Evolutionary conservation across 345 rosid species (phyloP).

Genomic region (Populus nigra): DNA sequence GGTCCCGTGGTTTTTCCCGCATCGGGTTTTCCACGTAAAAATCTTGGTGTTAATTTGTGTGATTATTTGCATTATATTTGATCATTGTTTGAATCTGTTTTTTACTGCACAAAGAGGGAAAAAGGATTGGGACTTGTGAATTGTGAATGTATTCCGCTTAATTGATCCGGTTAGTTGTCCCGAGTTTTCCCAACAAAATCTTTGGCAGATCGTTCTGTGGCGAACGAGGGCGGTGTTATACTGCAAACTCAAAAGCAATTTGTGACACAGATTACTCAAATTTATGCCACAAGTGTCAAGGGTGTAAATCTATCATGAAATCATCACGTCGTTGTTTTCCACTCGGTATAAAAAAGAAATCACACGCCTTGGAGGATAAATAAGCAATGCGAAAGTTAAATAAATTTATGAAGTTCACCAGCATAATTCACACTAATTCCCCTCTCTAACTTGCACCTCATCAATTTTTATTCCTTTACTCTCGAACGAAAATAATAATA

Average conservation of each 20-base stretch:
- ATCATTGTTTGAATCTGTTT: too few species aligned
- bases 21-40: too few species aligned
- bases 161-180: too few species aligned
- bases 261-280: conserved; percentile 40
- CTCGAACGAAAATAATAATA: too few species aligned
- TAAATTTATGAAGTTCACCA: background rate
- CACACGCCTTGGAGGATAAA: background rate
- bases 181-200: too few species aligned
- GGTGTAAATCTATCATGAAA: background rate
- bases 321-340: background rate
- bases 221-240: conserved; percentile 99
- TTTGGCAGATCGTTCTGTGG: conserved; percentile 81
- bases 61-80: too few species aligned
- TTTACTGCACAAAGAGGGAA: too few species aligned
- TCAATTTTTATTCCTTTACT: background rate
- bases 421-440: background rate
- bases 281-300: conserved; percentile 3
- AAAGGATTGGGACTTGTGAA: too few species aligned
- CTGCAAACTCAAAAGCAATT: conserved; percentile 73
- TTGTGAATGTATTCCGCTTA: too few species aligned
- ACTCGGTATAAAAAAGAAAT: background rate
- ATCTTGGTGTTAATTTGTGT: too few species aligned
- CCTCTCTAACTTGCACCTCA: background rate
- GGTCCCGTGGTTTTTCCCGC: too few species aligned
- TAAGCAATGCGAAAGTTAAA: background rate